Evolutionary conservation across 192 early-diverging fungal species (phyloP), one percentile per base, ranked within the genome.

Genomic region (Globomyces pollinis-pini): DNA sequence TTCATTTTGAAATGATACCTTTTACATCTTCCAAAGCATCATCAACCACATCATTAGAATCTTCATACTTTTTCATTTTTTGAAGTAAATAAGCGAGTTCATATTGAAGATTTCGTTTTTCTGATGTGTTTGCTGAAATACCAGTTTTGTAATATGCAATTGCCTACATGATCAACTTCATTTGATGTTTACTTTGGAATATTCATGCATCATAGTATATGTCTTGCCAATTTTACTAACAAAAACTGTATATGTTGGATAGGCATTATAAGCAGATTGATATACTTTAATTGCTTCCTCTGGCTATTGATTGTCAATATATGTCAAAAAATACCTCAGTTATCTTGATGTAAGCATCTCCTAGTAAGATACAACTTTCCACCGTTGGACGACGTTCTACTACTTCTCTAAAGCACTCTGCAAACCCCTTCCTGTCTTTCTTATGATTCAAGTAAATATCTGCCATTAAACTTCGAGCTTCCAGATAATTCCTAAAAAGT

Each of bases 281-380:
- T 81, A 81, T 12, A 78, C 64, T n/a, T 62, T 64, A 24, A 81
- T 74, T 4, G 79, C 79, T 47, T 77, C 63, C 38, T 81, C 65
- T 15, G 78, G 78, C 67, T 47, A 47, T 16, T 24, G 63, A 51
- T 9, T 15, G 3, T 7, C 5, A 36, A 8, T 42, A 39, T 8
- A 38, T 67, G 62, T 55, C n/a, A n/a, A n/a, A n/a, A n/a, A 16
- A 11, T 47, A 47, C 44, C 23, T 80, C 75, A 38, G 78, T 68
- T 38, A 80, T 69, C 58, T 76, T 78, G 69, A 78, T 73, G 38
- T 69, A 81, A 13, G 79, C 76, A 43, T 78, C 79, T 12, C 76
- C 79, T 3, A 78, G 64, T 45, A 81, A 31, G 12, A 80, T 35
- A 44, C 70, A 77, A 20, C 61, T 72, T 47, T 80, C 73, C 13